These are phyloP conservation scores for Aurifilum marmelostoma DNA, from an alignment of 2,329 filamentous ascomycete genomes.

Conservation along the genomic window DNA sequence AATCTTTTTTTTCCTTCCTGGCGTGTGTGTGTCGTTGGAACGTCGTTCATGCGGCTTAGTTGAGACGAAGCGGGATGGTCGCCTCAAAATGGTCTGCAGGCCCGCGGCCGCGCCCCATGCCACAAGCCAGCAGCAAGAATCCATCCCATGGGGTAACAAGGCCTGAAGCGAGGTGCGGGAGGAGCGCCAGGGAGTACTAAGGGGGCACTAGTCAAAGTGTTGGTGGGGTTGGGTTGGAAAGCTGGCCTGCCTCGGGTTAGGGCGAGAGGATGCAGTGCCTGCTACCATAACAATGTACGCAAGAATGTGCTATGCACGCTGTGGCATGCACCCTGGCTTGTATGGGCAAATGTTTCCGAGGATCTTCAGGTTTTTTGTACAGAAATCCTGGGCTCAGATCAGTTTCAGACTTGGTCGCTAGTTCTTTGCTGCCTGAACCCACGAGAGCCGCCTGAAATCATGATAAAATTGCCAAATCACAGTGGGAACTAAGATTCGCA, in stretches of 20 bases:
- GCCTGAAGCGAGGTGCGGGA: slow-evolving; percentile 3
- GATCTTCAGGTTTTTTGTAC: slow-evolving; percentile 3
- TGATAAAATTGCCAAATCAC: too few species aligned
- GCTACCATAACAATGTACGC: too few species aligned
- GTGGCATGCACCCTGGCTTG: background rate
- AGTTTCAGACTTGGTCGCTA: background rate
- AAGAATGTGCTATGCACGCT: too few species aligned
- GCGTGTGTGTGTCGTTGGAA: slow-evolving; percentile 6
- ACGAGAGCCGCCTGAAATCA: background rate
- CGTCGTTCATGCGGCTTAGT: slow-evolving; percentile 8
- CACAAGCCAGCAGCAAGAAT: background rate
- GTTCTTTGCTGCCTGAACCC: background rate
- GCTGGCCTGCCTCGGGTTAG: background rate
- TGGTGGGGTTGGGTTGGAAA: background rate
- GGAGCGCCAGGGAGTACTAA: background rate
- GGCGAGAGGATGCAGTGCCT: background rate
- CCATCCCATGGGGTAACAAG: background rate
- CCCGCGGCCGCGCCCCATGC: background rate
- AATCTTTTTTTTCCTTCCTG: too few species aligned
- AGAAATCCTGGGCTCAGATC: background rate
- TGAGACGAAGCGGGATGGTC: slow-evolving; percentile 1
- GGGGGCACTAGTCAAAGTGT: background rate
- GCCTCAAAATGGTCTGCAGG: background rate
- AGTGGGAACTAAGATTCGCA: background rate
- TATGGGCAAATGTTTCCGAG: background rate